Percentiles rank a stretch among this genome's conserved stretches.
Evolutionary conservation across 805 yeast species (phyloP).

Genomic region (Candida boleticola): DNA sequence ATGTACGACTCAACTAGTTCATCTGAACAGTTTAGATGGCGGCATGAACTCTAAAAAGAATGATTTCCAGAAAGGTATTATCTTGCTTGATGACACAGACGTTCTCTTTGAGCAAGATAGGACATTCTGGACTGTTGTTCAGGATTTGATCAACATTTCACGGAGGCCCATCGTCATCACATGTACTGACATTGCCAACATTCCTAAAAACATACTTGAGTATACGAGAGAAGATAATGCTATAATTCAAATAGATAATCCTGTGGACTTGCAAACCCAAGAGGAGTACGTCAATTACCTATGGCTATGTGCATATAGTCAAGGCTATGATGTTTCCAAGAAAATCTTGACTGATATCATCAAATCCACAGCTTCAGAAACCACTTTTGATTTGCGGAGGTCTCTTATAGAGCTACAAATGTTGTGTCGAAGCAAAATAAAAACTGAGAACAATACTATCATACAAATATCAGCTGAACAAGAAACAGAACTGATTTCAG

Average conservation of each 20-base stretch:
- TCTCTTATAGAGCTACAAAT: conserved; percentile 46
- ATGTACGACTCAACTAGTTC: conserved; percentile 80
- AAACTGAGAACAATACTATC: no score
- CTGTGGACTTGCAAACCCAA: conserved; percentile 10
- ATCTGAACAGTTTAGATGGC: conserved; percentile 21
- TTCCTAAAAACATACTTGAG: conserved; percentile 50
- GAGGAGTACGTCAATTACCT: conserved; percentile 33
- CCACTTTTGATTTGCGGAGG: conserved; percentile 44
- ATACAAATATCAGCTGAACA: neutral
- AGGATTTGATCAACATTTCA: conserved; percentile 56
- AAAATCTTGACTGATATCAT: conserved; percentile 27
- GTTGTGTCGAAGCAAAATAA: conserved; percentile 20
- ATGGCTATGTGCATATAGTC: conserved; percentile 35
- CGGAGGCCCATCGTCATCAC: conserved; percentile 72
- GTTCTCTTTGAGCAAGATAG: conserved; percentile 73
- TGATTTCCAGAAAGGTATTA: conserved; percentile 57
- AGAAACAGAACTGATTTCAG: neutral
- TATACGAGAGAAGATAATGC: conserved; percentile 44
- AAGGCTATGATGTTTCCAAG: conserved; percentile 32
- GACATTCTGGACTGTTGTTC: conserved; percentile 75
- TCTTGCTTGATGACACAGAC: conserved; percentile 85
- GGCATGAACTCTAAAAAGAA: conserved; percentile 1
- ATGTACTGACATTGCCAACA: conserved; percentile 46
- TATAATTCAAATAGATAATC: conserved; percentile 26
- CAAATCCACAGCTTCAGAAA: conserved; percentile 3